phyloP scores from a whole-genome alignment of 164 flowering plant species.

The Stephania cephalantha region DNA sequence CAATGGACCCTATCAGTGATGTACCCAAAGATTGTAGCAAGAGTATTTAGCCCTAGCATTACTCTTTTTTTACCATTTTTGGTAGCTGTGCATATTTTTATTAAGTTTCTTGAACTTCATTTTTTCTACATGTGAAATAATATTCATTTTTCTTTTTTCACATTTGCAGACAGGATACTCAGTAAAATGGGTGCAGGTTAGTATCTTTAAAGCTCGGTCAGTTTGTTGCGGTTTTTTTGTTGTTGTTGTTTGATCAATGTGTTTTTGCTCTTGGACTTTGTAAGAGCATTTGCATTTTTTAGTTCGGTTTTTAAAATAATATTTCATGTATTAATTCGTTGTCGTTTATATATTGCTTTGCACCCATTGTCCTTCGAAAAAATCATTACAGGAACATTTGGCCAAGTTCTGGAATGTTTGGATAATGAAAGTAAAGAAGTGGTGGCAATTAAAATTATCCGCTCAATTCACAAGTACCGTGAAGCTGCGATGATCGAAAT shows the following conservation, averaged over 20 bases:
- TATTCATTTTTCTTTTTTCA: slow-evolving; percentile 1
- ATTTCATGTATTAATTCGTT: not conserved
- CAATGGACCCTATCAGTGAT: no score
- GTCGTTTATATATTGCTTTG: not conserved
- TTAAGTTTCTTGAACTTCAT: not conserved
- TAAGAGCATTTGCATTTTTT: not conserved
- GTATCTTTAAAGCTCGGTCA: slow-evolving; percentile 13
- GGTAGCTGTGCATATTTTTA: not conserved
- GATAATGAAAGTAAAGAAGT: slow-evolving; percentile 70
- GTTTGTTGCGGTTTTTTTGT: not conserved
- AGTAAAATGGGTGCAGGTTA: slow-evolving; percentile 96
- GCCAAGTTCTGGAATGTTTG: slow-evolving; percentile 87
- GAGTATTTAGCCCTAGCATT: no score
- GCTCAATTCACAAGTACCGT: slow-evolving; percentile 76
- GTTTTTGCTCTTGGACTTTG: not conserved
- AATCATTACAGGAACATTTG: slow-evolving; percentile 71
- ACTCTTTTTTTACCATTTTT: not conserved
- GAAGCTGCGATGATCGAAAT: slow-evolving; percentile 98
- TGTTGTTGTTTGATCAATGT: not conserved
- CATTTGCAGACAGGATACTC: slow-evolving; percentile 68
- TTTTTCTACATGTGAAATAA: not conserved
- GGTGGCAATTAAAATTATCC: slow-evolving; percentile 88
- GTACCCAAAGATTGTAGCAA: no score
- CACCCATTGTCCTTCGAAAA: not conserved
- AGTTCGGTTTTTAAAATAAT: not conserved